These are phyloP conservation scores for Patellifolia procumbens DNA, from an alignment of 179 eudicot species.

Conservation along the genomic window DNA sequence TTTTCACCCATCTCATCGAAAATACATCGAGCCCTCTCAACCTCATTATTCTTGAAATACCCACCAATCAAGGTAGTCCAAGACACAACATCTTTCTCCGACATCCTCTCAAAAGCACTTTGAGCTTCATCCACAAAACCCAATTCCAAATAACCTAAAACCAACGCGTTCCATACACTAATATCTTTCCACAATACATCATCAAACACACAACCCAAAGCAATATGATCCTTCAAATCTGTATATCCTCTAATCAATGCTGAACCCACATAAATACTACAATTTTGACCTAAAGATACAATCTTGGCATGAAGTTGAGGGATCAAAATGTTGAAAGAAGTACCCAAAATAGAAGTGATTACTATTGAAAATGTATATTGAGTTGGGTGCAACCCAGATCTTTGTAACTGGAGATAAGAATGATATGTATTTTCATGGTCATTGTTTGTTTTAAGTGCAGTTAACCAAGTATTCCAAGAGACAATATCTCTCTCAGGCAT, in stretches of 20 bases:
- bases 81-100: constrained; percentile 51
- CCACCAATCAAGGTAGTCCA: constrained; percentile 78
- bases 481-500: constrained; percentile 72
- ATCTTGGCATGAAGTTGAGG: constrained; percentile 67
- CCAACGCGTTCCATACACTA: constrained; percentile 60
- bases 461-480: constrained; percentile 67
- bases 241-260: constrained; percentile 66
- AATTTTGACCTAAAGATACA: constrained; percentile 36
- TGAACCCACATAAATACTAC: constrained; percentile 57
- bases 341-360: constrained; percentile 40
- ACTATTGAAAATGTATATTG: constrained; percentile 56
- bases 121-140: constrained; percentile 54
- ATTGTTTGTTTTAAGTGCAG: constrained; percentile 42
- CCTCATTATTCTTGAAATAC: constrained; percentile 49
- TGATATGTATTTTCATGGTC: constrained; percentile 30
- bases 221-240: constrained; percentile 35
- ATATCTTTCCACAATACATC: constrained; percentile 48
- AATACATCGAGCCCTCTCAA: constrained; percentile 42
- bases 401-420: constrained; percentile 40
- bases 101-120: constrained; percentile 55
- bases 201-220: constrained; percentile 49
- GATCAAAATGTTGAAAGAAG: constrained; percentile 39
- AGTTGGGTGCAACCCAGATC: constrained; percentile 43
- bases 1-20: constrained; percentile 47
- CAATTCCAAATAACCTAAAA: constrained; percentile 72